Evolutionary conservation across 805 yeast species (phyloP).

Genomic region (Schwanniomyces pseudopolymorphus): DNA sequence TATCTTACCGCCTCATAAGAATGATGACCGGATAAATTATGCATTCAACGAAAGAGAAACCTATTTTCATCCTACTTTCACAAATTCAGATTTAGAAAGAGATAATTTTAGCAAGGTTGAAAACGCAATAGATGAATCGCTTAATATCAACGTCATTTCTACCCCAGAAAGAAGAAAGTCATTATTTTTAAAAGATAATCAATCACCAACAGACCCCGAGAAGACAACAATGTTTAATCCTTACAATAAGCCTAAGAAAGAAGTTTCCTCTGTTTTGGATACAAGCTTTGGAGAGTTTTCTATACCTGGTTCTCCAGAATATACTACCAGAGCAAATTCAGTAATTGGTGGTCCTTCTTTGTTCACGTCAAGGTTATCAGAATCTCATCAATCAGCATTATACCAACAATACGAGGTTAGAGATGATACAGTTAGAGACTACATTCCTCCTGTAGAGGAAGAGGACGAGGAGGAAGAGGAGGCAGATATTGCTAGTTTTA

Average conservation of each 20-base stretch:
- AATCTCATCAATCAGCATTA: conserved; percentile 43
- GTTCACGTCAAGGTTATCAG: conserved; percentile 41
- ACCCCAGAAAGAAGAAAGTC: conserved; percentile 10
- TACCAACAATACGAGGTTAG: conserved; percentile 46
- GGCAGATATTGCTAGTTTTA: conserved; percentile 23
- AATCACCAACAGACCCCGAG: conserved; percentile 1
- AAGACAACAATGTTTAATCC: conserved; percentile 25
- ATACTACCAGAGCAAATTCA: conserved; percentile 45
- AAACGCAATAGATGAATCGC: conserved; percentile 7
- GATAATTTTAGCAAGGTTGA: conserved; percentile 33
- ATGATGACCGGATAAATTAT: not conserved
- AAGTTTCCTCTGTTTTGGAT: conserved; percentile 15
- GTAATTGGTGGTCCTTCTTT: conserved; percentile 33
- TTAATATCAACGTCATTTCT: not conserved
- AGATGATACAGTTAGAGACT: conserved; percentile 45
- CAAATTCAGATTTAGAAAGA: conserved; percentile 16
- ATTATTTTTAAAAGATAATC: not conserved
- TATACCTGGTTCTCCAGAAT: conserved; percentile 46
- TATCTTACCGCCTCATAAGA: not conserved
- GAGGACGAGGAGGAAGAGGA: conserved; percentile 52
- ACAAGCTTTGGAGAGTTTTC: conserved; percentile 39
- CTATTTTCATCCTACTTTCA: not conserved
- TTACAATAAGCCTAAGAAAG: conserved; percentile 16
- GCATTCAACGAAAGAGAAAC: not conserved
- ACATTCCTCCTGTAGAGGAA: conserved; percentile 42